These are phyloP conservation scores for Mrakia hoshinonis DNA, from an alignment of 768 basidiomycete genomes.

Conservation along the genomic window DNA sequence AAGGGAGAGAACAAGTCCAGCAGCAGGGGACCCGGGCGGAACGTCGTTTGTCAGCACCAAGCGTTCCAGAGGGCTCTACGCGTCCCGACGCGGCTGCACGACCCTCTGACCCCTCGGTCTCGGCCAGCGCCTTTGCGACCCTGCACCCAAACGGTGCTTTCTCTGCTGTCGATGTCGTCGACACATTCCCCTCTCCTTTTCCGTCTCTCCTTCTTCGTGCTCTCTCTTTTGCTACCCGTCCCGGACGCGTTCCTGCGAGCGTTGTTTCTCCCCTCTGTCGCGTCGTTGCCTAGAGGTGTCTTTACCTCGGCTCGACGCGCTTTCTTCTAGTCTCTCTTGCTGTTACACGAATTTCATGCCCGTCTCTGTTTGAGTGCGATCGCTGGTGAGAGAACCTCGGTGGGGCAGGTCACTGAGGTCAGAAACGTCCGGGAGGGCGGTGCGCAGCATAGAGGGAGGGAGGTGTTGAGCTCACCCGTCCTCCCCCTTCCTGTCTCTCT, in stretches of 20 bases:
- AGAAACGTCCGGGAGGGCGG: too few species aligned
- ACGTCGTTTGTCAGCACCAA: background rate
- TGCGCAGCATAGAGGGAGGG: too few species aligned
- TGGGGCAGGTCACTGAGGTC: too few species aligned
- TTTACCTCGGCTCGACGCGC: background rate
- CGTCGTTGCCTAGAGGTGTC: constrained; percentile 4
- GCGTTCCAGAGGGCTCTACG: background rate
- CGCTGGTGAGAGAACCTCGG: too few species aligned
- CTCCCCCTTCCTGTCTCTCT: too few species aligned
- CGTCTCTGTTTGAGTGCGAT: too few species aligned
- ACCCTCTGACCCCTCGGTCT: background rate
- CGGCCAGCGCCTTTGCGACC: background rate
- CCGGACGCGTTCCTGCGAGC: background rate
- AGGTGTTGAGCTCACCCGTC: too few species aligned
- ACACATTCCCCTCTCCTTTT: background rate
- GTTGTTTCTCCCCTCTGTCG: background rate
- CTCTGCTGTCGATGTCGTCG: constrained; percentile 1
- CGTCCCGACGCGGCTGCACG: background rate
- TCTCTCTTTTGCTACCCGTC: background rate
- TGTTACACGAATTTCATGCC: background rate
- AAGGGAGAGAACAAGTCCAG: background rate
- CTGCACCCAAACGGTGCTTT: background rate
- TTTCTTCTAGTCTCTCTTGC: background rate
- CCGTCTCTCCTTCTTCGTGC: background rate
- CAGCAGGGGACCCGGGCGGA: background rate